Evolutionary conservation across 2,329 filamentous ascomycete species (phyloP).

Genomic region (Talaromyces rugulosus): DNA sequence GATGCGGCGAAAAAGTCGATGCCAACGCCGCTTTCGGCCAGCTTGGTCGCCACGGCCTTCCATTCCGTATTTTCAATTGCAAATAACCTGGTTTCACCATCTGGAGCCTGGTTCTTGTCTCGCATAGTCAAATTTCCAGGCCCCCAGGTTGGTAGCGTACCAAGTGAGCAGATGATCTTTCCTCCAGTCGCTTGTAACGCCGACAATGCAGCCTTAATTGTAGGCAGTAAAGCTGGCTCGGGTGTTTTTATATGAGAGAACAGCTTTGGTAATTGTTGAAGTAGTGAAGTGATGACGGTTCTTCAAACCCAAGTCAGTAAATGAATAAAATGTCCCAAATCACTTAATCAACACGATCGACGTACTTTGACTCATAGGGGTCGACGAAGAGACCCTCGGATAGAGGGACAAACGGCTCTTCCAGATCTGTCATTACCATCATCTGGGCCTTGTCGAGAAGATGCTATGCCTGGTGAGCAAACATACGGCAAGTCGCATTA

Average conservation of each 20-base stretch:
- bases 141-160: constrained; percentile 86
- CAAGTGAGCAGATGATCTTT: constrained; percentile 83
- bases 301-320: constrained; percentile 27
- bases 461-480: constrained; percentile 47
- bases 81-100: constrained; percentile 88
- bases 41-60: constrained; percentile 79
- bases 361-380: constrained; percentile 76
- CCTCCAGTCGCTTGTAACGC: constrained; percentile 83
- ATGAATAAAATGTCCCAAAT: neutral
- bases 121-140: constrained; percentile 79
- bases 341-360: neutral
- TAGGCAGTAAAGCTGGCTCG: constrained; percentile 80
- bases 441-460: constrained; percentile 85
- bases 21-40: constrained; percentile 82
- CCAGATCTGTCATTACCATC: constrained; percentile 96
- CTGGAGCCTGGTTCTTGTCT: constrained; percentile 80
- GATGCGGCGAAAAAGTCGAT: constrained; percentile 93
- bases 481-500: constrained; percentile 11
- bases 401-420: constrained; percentile 91
- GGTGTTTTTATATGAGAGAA: constrained; percentile 86
- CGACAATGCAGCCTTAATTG: constrained; percentile 76
- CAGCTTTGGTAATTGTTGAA: constrained; percentile 76
- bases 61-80: constrained; percentile 85
- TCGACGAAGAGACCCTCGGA: constrained; percentile 93
- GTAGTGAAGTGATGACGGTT: constrained; percentile 78